A percentile compares a stretch with the other conserved stretches of the same genome.
These are phyloP conservation scores for Inonotus obliquus DNA, from an alignment of 1,284 basidiomycete genomes.

Conservation along the genomic window DNA sequence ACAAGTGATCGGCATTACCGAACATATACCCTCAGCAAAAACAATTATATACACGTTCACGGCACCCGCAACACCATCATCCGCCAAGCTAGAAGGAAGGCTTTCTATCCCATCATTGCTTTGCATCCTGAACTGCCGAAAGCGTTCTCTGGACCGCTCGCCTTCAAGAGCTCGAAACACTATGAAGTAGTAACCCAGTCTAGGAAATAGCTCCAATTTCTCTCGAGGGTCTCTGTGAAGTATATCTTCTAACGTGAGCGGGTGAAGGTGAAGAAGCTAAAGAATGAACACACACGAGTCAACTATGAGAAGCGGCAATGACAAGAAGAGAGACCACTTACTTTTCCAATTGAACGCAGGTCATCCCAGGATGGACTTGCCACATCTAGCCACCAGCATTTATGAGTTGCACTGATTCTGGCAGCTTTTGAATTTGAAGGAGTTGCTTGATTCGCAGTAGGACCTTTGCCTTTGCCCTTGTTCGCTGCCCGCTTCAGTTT, in stretches of 20 bases:
- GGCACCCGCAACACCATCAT: conserved; percentile 60
- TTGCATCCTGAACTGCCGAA: conserved; percentile 27
- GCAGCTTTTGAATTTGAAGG: too few relatives aligned
- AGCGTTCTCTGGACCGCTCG: conserved; percentile 38
- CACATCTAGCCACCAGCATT: conserved; percentile 92
- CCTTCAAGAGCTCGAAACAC: conserved; percentile 84
- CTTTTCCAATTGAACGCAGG: conserved; percentile 84
- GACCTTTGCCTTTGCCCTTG: conserved; percentile 24
- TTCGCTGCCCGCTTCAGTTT: conserved; percentile 28
- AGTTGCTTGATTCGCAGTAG: neutral
- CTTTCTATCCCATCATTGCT: conserved; percentile 25
- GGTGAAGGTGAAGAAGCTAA: conserved; percentile 85
- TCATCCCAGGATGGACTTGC: conserved; percentile 89
- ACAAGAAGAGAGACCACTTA: conserved; percentile 29
- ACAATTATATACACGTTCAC: conserved; percentile 88
- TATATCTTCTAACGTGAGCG: conserved; percentile 92
- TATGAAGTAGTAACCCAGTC: conserved; percentile 91
- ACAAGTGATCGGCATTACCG: conserved; percentile 47
- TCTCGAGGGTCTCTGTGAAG: conserved; percentile 92
- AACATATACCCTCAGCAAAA: conserved; percentile 86
- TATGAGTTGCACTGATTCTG: neutral
- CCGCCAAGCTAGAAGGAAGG: conserved; percentile 23
- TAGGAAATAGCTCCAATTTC: conserved; percentile 87
- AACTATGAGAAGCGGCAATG: neutral
- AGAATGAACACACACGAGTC: neutral